Base-by-base conservation (phyloP, 2,329 filamentous ascomycete genomes). In the Pseudomassariella vexata region DNA sequence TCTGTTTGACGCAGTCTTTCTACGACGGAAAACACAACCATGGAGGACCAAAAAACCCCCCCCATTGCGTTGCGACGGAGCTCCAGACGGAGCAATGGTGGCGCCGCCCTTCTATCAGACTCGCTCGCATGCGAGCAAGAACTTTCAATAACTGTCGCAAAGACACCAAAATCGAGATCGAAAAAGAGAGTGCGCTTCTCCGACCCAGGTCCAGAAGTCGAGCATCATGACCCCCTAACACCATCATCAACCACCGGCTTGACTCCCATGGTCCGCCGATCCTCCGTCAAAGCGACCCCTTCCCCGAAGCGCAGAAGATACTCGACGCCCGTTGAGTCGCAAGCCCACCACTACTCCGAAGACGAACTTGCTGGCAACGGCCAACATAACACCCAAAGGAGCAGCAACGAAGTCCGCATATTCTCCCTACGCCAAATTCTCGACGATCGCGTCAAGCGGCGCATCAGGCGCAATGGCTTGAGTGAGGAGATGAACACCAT, bases 111-210 rank as follows among this genome's bases (percentile, higher is more conserved):
- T 39, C 21, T 42, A 38, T 17, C 21, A 35, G 15, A n/a, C 12
- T 14, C 18, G n/a, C 15, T 16, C 24, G 15, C 16, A 20, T 27
- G 9, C 10, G 10, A 17, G 7, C 16, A 11, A 14, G 23, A 14
- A 9, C 16, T 28, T n/a, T 23, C 26, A 16, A 8, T 22, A 8
- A 16, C 16, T 6, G 11, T 25, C 15, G 34, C 41, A 10, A 54
- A 41, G 22, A 59, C 48, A 21, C 56, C 47, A 37, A 55, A 50
- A 30, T 34, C 39, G 11, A 51, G 41, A 17, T 30, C 52, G 2
- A 70, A 63, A 44, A 72, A 70, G 42, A 60, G 62, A 35, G 73
- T 78, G 15, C 70, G 75, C 22, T 77, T 79, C 53, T 79, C 76
- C 0, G 73, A 79, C 24, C 72, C 73, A 7, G 73, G 70, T 1